These are phyloP conservation scores for Pseudophaeomoniella oleicola DNA, from an alignment of 2,329 filamentous ascomycete genomes.

Conservation along the genomic window DNA sequence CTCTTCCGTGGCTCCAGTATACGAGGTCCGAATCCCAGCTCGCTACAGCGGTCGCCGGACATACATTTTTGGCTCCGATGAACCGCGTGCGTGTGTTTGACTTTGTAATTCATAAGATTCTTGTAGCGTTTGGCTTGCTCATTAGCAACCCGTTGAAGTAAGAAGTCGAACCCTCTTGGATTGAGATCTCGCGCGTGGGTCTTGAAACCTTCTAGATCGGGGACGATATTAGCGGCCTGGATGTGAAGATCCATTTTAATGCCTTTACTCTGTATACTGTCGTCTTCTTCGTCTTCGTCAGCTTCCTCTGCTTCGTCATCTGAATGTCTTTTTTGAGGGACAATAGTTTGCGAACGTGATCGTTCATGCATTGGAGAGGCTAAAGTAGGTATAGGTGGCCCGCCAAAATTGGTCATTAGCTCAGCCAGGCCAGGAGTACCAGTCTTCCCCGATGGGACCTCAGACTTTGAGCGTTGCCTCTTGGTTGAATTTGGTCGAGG, in stretches of 20 bases:
- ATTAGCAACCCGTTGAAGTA: constrained; percentile 68
- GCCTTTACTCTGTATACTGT: constrained; percentile 6
- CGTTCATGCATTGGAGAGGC: constrained; percentile 29
- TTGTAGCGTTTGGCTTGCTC: constrained; percentile 73
- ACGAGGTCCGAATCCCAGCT: constrained; percentile 50
- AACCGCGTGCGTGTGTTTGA: constrained; percentile 53
- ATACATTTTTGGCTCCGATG: constrained; percentile 39
- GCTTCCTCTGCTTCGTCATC: constrained; percentile 19
- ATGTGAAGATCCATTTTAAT: constrained; percentile 45
- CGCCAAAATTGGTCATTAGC: constrained; percentile 42
- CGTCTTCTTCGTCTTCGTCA: constrained; percentile 28
- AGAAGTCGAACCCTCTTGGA: constrained; percentile 49
- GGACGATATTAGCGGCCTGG: constrained; percentile 52
- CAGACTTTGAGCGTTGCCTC: constrained; percentile 42
- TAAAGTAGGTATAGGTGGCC: constrained; percentile 42
- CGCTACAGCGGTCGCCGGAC: constrained; percentile 48
- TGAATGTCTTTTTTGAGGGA: constrained; percentile 8
- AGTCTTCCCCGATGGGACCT: constrained; percentile 30
- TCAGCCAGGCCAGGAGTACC: constrained; percentile 30
- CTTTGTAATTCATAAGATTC: constrained; percentile 52
- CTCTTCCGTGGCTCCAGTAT: constrained; percentile 40
- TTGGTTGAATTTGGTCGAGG: constrained; percentile 33
- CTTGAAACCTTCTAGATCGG: constrained; percentile 63
- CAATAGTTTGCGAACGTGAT: constrained; percentile 8
- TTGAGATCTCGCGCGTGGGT: constrained; percentile 60